These are phyloP conservation scores for Quercus tomentella DNA, from an alignment of 331 rosid genomes.

Conservation along the genomic window DNA sequence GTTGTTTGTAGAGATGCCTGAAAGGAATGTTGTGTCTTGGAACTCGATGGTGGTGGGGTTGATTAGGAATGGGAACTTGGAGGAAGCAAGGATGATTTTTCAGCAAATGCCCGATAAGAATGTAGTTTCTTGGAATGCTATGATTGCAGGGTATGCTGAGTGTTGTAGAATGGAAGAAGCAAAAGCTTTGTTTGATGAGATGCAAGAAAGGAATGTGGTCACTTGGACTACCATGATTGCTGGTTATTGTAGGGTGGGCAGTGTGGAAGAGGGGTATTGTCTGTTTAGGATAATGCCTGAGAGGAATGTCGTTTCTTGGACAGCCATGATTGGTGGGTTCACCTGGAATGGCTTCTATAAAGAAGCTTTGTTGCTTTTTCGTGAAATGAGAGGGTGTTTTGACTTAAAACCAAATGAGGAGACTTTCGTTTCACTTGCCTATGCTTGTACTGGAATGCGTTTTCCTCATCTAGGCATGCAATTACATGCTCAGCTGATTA, in stretches of 20 bases:
- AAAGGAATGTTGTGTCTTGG: conserved; percentile 31
- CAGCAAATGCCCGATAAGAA: conserved; percentile 18
- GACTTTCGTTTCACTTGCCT: conserved; percentile 63
- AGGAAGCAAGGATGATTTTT: conserved; percentile 28
- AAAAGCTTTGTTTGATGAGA: conserved; percentile 21
- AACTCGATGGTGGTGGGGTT: conserved; percentile 30
- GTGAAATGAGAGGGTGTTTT: conserved; percentile 23
- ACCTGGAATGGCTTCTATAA: conserved; percentile 56
- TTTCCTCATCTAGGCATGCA: conserved; percentile 51
- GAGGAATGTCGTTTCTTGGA: conserved; percentile 23
- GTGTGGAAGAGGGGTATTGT: conserved; percentile 26
- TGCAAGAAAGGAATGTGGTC: conserved; percentile 26
- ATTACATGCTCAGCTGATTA: conserved; percentile 54
- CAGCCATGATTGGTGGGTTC: conserved; percentile 48
- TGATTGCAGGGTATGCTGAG: conserved; percentile 33
- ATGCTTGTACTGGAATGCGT: conserved; percentile 60
- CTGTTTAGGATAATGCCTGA: conserved; percentile 13
- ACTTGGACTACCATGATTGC: conserved; percentile 39
- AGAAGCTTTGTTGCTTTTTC: conserved; percentile 54
- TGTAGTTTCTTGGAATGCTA: conserved; percentile 26
- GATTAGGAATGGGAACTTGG: conserved; percentile 28
- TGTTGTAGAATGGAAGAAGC: conserved; percentile 27
- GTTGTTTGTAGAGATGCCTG: conserved; percentile 64
- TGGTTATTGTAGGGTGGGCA: conserved; percentile 33
- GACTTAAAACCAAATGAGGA: conserved; percentile 46